These are phyloP conservation scores for Pezicula rhizophila DNA, from an alignment of 2,329 filamentous ascomycete genomes.

Conservation along the genomic window DNA sequence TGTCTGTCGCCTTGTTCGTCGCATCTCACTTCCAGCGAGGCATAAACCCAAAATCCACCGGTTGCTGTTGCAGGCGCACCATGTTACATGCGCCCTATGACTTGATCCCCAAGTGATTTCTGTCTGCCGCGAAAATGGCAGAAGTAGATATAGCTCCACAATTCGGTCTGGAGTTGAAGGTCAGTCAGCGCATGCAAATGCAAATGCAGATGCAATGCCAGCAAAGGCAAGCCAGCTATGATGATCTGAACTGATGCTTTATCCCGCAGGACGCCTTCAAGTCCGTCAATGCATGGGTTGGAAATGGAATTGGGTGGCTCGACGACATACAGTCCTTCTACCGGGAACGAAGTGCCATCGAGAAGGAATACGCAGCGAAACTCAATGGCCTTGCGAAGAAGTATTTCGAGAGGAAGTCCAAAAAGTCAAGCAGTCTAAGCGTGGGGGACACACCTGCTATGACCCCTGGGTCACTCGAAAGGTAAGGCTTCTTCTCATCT, in stretches of 20 bases:
- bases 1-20: too few relatives aligned
- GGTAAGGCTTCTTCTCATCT: slow-evolving; percentile 36
- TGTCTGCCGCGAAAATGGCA: slow-evolving; percentile 50
- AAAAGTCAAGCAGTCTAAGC: slow-evolving; percentile 79
- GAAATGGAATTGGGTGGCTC: slow-evolving; percentile 85
- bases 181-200: slow-evolving; percentile 33
- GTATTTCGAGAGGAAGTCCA: slow-evolving; percentile 95
- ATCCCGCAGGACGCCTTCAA: slow-evolving; percentile 83
- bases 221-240: not conserved
- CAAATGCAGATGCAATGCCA: not conserved
- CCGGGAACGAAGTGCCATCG: slow-evolving; percentile 85
- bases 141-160: slow-evolving; percentile 77
- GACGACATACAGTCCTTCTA: slow-evolving; percentile 98
- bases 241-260: slow-evolving; percentile 6
- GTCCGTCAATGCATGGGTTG: slow-evolving; percentile 85
- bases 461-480: slow-evolving; percentile 93
- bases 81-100: slow-evolving; percentile 15
- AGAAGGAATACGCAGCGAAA: slow-evolving; percentile 93
- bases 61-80: slow-evolving; percentile 11
- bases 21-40: too few relatives aligned
- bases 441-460: slow-evolving; percentile 89
- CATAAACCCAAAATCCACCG: too few relatives aligned
- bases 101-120: slow-evolving; percentile 1
- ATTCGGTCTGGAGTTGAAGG: slow-evolving; percentile 93
- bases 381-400: slow-evolving; percentile 85